phyloP scores from a whole-genome alignment of 73 alveolate species.

The Paramecium biaurelia region DNA sequence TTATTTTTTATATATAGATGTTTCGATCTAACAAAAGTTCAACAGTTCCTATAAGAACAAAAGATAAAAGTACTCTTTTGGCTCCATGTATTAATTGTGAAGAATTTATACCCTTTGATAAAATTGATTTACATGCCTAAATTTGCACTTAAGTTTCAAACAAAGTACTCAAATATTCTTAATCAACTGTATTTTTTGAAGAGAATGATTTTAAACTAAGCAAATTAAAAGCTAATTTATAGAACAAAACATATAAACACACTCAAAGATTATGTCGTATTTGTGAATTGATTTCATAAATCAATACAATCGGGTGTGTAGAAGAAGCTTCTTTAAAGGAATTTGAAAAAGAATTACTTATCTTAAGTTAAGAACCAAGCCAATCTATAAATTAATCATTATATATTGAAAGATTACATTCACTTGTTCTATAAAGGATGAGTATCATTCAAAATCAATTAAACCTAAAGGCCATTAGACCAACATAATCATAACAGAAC shows the following conservation, averaged over 20 bases:
- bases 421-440: constrained; percentile 25
- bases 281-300: neutral
- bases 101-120: neutral
- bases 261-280: neutral
- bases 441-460: neutral
- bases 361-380: neutral
- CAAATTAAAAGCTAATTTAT: neutral
- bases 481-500: neutral
- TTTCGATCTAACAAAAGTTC: neutral
- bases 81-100: constrained; percentile 42
- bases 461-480: neutral
- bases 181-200: neutral
- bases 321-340: neutral
- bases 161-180: neutral
- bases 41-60: constrained; percentile 16
- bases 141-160: neutral
- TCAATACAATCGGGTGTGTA: neutral
- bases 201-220: constrained; percentile 28
- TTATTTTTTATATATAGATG: neutral
- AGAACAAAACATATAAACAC: neutral
- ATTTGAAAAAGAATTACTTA: neutral
- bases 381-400: constrained; percentile 6
- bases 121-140: constrained; percentile 5
- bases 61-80: neutral
- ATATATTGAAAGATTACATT: constrained; percentile 32